phyloP scores from a whole-genome alignment of 2,329 filamentous ascomycete genomes.

The Fonsecaea multimorphosa region DNA sequence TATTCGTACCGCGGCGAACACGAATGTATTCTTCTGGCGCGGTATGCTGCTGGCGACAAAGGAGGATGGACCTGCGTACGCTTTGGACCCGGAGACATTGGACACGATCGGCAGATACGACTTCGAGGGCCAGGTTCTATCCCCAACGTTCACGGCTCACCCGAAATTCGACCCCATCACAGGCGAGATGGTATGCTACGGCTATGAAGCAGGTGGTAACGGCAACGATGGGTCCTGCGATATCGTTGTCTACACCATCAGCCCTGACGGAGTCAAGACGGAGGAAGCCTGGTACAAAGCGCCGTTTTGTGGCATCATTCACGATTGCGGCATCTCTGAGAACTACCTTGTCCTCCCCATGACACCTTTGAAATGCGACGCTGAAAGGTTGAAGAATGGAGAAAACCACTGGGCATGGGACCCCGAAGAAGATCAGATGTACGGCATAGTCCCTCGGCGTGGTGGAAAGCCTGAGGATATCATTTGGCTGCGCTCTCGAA shows the following conservation, averaged over 20 bases:
- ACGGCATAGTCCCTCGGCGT: slow-evolving; percentile 59
- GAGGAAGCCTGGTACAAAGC: slow-evolving; percentile 58
- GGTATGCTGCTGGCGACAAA: slow-evolving; percentile 55
- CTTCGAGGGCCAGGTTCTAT: slow-evolving; percentile 56
- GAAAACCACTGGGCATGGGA: slow-evolving; percentile 61
- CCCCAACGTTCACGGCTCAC: slow-evolving; percentile 59
- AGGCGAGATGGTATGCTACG: slow-evolving; percentile 60
- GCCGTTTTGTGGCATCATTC: slow-evolving; percentile 61
- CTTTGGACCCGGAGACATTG: slow-evolving; percentile 55
- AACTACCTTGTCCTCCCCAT: slow-evolving; percentile 58
- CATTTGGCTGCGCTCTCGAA: slow-evolving; percentile 37
- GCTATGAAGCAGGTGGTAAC: slow-evolving; percentile 56
- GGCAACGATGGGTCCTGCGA: slow-evolving; percentile 47
- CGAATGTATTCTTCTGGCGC: slow-evolving; percentile 64
- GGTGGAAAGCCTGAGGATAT: slow-evolving; percentile 60
- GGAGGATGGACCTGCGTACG: slow-evolving; percentile 59
- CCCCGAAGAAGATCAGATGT: slow-evolving; percentile 60
- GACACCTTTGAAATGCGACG: slow-evolving; percentile 55
- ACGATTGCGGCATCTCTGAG: slow-evolving; percentile 56
- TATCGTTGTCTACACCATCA: slow-evolving; percentile 56
- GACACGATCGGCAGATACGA: slow-evolving; percentile 57
- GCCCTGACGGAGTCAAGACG: slow-evolving; percentile 51
- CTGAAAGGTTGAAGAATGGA: slow-evolving; percentile 53
- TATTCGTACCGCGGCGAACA: slow-evolving; percentile 63
- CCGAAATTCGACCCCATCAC: slow-evolving; percentile 60